Base-by-base conservation (phyloP, 306 rosid genomes). In the Abrus precatorius region DNA sequence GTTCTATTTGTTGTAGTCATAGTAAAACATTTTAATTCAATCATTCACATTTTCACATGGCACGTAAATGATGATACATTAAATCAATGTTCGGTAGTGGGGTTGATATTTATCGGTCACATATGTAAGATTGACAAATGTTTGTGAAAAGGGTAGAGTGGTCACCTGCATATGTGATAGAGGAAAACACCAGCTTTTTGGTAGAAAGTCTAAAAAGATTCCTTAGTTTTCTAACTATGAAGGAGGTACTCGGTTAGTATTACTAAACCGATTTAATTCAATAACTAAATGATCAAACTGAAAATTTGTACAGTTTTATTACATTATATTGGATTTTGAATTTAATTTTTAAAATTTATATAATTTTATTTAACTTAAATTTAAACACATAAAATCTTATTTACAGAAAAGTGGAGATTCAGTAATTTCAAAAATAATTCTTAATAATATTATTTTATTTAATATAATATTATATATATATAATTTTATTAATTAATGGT, bases 1-100 rank as follows among this genome's bases (percentile, higher is more conserved):
- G 7, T 1, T 9, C 5, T 5, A 7, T 1, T 14, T n/a, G 29
- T 43, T 14, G 14, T 14, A 66, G 13, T 48, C 0, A 41, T 20
- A 20, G 27, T 10, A 27, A 4, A 27, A 67, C 54, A 65, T 41
- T 7, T 7, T 36, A 1, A 63, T 30, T 27, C 40, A 12, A 44
- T 34, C 41, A 68, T 48, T 77, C 76, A 53, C 73, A 61, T 10
- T 75, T 57, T 33, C 73, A 70, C 68, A 57, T 74, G 85, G 28
- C 29, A 32, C 28, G 12, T 36, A 36, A 36, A 36, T 36, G 40
- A 36, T 65, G 66, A 43, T 55, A 29, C 7, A 7, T 55, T 33
- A 50, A 41, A 36, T 74, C 34, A 33, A 56, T 74, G 76, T 50
- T 64, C 30, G 14, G 3, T 6, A 28, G 60, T 53, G 67, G 53